phyloP scores from a whole-genome alignment of 176 grass and related monocot species.

The Musa schizocarpa region DNA sequence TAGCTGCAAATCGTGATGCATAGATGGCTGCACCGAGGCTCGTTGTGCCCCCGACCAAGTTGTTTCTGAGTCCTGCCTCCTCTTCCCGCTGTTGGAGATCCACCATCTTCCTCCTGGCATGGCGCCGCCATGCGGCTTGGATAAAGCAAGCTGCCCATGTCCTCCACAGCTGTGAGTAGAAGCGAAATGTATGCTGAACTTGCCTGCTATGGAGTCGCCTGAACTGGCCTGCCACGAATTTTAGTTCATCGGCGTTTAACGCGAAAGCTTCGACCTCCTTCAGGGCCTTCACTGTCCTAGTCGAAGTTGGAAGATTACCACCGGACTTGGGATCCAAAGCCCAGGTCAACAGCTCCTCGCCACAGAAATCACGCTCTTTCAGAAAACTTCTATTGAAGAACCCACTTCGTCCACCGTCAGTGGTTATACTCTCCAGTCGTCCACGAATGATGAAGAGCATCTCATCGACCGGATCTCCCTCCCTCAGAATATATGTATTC shows the following conservation, averaged over 20 bases:
- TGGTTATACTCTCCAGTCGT: conserved; percentile 72
- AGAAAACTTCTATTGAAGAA: conserved; percentile 77
- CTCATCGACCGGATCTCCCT: conserved; percentile 96
- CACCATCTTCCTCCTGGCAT: conserved; percentile 60
- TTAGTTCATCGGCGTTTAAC: conserved; percentile 55
- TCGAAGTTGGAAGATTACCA: conserved; percentile 68
- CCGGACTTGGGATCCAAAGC: conserved; percentile 79
- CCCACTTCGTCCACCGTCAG: conserved; percentile 74
- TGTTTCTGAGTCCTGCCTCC: conserved; percentile 25
- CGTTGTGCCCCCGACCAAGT: conserved; percentile 29
- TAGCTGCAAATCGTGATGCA: conserved; percentile 72
- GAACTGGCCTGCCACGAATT: conserved; percentile 91
- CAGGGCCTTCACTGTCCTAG: conserved; percentile 64
- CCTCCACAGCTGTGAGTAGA: conserved; percentile 84
- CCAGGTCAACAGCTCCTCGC: conserved; percentile 86
- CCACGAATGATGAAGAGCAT: conserved; percentile 92
- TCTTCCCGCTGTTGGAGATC: conserved; percentile 44
- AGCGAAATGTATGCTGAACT: conserved; percentile 81
- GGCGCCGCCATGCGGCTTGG: conserved; percentile 77
- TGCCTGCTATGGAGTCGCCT: conserved; percentile 77
- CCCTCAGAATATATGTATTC: conserved; percentile 64
- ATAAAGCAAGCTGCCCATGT: conserved; percentile 84
- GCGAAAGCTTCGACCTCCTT: conserved; percentile 83
- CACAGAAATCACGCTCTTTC: conserved; percentile 75
- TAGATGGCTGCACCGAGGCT: conserved; percentile 82